phyloP scores from a whole-genome alignment of 345 rosid species.

The Brassica incana region DNA sequence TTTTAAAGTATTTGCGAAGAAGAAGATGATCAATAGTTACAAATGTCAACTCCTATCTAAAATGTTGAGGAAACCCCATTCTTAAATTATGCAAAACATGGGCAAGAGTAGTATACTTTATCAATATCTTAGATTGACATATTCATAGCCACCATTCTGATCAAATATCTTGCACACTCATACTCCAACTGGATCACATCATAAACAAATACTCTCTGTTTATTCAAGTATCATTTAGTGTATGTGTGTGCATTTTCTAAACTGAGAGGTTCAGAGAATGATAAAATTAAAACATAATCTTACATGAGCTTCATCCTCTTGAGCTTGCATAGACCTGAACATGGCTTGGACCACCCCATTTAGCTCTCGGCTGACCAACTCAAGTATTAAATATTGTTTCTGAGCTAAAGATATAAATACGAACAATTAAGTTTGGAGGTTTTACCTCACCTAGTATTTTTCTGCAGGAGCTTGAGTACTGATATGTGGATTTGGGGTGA shows the following conservation, averaged over 20 bases:
- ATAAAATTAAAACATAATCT: neutral
- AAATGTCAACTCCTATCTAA: too few species aligned
- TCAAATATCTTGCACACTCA: slow-evolving; percentile 33
- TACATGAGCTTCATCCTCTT: slow-evolving; percentile 75
- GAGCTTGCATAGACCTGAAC: slow-evolving; percentile 95
- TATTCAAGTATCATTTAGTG: neutral
- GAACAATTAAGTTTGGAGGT: neutral
- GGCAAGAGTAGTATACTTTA: too few species aligned
- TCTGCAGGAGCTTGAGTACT: neutral
- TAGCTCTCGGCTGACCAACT: neutral
- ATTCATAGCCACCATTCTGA: too few species aligned
- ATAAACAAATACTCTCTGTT: slow-evolving; percentile 1
- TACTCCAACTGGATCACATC: slow-evolving; percentile 63
- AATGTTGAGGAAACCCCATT: too few species aligned
- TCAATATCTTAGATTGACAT: too few species aligned
- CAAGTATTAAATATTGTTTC: too few species aligned
- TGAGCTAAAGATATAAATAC: neutral
- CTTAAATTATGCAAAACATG: too few species aligned
- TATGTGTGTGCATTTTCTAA: neutral
- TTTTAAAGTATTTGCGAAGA: too few species aligned
- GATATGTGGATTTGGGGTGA: neutral
- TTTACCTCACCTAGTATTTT: neutral
- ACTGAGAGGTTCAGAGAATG: neutral
- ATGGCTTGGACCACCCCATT: slow-evolving; percentile 59
- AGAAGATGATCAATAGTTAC: too few species aligned